Base-by-base conservation (phyloP, 2,329 filamentous ascomycete species). In the Claviceps lovelessii region DNA sequence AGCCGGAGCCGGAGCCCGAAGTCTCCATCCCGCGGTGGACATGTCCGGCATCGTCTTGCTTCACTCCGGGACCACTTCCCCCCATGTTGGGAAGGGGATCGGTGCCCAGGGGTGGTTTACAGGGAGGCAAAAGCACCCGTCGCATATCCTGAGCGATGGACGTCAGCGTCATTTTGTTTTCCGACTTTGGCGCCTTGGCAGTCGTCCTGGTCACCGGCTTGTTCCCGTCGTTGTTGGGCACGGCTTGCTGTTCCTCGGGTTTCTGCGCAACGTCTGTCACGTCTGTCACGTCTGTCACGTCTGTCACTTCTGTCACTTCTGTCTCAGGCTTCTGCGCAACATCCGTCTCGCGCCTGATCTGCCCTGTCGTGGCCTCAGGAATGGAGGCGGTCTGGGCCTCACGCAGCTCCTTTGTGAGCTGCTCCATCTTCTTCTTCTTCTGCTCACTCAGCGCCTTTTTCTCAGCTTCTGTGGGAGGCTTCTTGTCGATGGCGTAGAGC, bases 401-500 rank as follows among this genome's bases (percentile, higher is more conserved):
- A n/a, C 31, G 31, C n/a, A 52, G 23, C 5, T 31, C 28, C 5
- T 19, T 15, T 5, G 44, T n/a, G 7, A 41, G 45, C 37, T n/a
- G 17, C 28, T 19, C 35, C 35, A 23, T 31, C 9, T 23, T 42
- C 17, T 6, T 23, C 7, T 6, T 42, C 17, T 17, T 49, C 33
- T 28, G 19, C 5, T 31, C 8, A 28, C 45, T 49, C 35, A 19
- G 3, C 10, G 9, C 37, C 15, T 5, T n/a, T 35, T 53, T 49
- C 8, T 48, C n/a, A 7, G 23, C 37, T 31, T 49, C 9, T 31
- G 42, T 37, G 35, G 49, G 17, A 4, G 45, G 29, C n/a, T 23
- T 55, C 57, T 55, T 53, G 28, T 54, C 50, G 55, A 59, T 57
- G 10, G 39, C 47, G 42, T 62, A 60, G 15, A 59, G 49, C 17